Conservation (phyloP, 768 basidiomycete genomes). For the Chalciporus sphaerocephalus region DNA sequence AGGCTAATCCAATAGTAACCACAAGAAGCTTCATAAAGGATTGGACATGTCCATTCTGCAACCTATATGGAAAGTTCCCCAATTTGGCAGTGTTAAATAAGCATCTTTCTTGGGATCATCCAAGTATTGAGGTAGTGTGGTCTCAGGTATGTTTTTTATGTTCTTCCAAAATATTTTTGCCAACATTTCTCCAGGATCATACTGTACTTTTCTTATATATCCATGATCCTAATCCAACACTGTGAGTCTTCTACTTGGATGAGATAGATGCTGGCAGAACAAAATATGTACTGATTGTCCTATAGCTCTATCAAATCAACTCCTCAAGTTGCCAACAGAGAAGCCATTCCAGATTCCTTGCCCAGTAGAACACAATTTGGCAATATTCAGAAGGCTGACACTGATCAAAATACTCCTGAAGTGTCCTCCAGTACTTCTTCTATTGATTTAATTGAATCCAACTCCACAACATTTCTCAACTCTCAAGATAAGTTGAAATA, state of each 20-base stretch:
- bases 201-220: conserved; percentile 16
- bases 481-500: conserved; percentile 12
- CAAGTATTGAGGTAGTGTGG: conserved; percentile 39
- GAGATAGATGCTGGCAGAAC: not conserved
- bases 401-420: not conserved
- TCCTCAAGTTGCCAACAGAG: conserved; percentile 2
- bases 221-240: conserved; percentile 6
- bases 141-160: conserved; percentile 18
- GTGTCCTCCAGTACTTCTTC: not conserved
- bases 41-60: conserved; percentile 56
- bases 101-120: conserved; percentile 52
- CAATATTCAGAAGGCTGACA: not conserved
- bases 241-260: conserved; percentile 9
- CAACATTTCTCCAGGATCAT: conserved; percentile 10
- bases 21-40: conserved; percentile 27
- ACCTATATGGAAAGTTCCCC: conserved; percentile 39
- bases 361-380: not conserved
- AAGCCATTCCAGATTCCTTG: conserved; percentile 5
- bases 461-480: conserved; percentile 1
- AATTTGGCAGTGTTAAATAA: conserved; percentile 40
- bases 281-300: not conserved
- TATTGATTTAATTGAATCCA: not conserved
- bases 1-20: conserved; percentile 6
- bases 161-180: not conserved
- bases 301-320: conserved; percentile 2